Conservation (phyloP, 108 stramenopile genomes). For the Fragilariopsis cylindrus region DNA sequence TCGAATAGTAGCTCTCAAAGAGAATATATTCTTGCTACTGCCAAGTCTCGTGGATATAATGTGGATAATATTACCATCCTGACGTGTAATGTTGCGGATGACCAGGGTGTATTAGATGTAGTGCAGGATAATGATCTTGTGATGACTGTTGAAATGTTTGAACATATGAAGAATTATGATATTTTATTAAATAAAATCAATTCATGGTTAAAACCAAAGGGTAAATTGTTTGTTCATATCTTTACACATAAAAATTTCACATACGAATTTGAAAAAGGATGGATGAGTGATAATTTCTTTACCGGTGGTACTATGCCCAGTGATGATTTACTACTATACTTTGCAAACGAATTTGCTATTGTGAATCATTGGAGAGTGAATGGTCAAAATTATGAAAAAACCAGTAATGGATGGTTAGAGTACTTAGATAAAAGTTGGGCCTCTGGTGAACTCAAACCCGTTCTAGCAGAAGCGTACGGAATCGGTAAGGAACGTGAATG, state of each 20-base stretch:
- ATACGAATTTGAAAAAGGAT: slow-evolving; percentile 93
- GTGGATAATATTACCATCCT: slow-evolving; percentile 81
- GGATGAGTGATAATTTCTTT: slow-evolving; percentile 90
- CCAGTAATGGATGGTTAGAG: slow-evolving; percentile 90
- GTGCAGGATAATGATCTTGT: slow-evolving; percentile 83
- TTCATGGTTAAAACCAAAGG: slow-evolving; percentile 65
- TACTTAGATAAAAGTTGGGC: slow-evolving; percentile 84
- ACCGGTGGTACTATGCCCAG: slow-evolving; percentile 88
- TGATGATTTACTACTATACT: slow-evolving; percentile 93
- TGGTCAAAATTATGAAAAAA: slow-evolving; percentile 90
- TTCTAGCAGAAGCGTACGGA: slow-evolving; percentile 80
- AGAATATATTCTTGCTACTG: slow-evolving; percentile 83
- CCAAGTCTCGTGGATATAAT: slow-evolving; percentile 75
- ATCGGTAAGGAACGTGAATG: slow-evolving; percentile 72
- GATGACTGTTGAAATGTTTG: slow-evolving; percentile 94
- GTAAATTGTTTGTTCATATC: slow-evolving; percentile 93
- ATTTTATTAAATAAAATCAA: slow-evolving; percentile 77
- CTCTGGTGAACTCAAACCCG: slow-evolving; percentile 53
- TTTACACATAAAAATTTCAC: slow-evolving; percentile 87
- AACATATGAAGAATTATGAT: slow-evolving; percentile 98
- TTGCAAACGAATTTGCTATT: slow-evolving; percentile 65
- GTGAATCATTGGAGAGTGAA: slow-evolving; percentile 90
- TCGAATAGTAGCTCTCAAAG: slow-evolving; percentile 87
- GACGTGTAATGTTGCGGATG: slow-evolving; percentile 81
- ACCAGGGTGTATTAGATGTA: slow-evolving; percentile 57